These are phyloP conservation scores for Lodderomyces jiufengensis DNA, from an alignment of 1,139 yeast species.

Conservation along the genomic window DNA sequence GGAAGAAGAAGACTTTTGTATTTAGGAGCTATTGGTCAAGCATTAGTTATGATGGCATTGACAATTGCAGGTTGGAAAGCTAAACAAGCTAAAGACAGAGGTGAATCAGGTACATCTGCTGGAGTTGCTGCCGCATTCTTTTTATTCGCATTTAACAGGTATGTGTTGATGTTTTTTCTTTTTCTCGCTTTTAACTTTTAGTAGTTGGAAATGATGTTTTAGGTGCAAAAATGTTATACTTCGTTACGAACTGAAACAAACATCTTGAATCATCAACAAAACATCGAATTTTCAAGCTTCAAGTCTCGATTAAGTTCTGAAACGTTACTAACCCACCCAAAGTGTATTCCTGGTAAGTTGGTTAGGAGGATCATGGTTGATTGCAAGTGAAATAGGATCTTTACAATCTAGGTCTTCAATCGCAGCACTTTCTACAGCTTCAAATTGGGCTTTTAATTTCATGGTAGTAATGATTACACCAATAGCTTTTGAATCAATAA, in stretches of 20 bases:
- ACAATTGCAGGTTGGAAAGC: slow-evolving; percentile 29
- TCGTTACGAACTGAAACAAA: too few species aligned
- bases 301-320: too few species aligned
- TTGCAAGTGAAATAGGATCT: slow-evolving; percentile 38
- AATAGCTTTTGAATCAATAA: slow-evolving; percentile 28
- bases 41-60: slow-evolving; percentile 29
- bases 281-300: too few species aligned
- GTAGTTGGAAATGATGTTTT: too few species aligned
- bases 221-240: too few species aligned
- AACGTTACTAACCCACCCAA: too few species aligned
- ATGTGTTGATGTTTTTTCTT: not conserved
- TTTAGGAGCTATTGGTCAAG: slow-evolving; percentile 51
- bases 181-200: too few species aligned
- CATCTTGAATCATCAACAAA: too few species aligned
- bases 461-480: slow-evolving; percentile 34
- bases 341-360: slow-evolving; percentile 27
- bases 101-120: slow-evolving; percentile 15
- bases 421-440: slow-evolving; percentile 34
- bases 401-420: slow-evolving; percentile 34
- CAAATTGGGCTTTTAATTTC: slow-evolving; percentile 37
- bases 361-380: slow-evolving; percentile 39
- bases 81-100: slow-evolving; percentile 11
- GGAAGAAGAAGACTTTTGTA: slow-evolving; percentile 54
- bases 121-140: slow-evolving; percentile 37
- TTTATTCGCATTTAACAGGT: slow-evolving; percentile 33